Conservation (phyloP, 139 green algal genomes). For the Pseudopediastrum boryanum region DNA sequence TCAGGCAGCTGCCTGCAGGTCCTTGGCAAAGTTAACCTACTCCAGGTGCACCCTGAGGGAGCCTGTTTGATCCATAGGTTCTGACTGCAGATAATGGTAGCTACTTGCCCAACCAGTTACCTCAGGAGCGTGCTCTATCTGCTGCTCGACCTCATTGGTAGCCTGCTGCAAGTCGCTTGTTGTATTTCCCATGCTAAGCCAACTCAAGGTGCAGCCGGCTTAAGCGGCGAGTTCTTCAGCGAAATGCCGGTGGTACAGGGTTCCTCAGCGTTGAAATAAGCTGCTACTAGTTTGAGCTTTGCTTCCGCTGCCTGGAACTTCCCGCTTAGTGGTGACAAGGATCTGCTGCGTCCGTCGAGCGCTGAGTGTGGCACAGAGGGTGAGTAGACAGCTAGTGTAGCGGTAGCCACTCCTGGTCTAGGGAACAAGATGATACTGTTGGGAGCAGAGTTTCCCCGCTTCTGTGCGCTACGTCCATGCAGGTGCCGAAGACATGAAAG, state of each 20-base stretch:
- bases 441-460: too few relatives aligned
- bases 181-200: constrained; percentile 26
- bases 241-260: background rate
- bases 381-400: too few relatives aligned
- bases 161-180: constrained; percentile 23
- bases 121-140: constrained; percentile 4
- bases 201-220: background rate
- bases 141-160: constrained; percentile 24
- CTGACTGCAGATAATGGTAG: background rate
- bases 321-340: background rate
- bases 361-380: too few relatives aligned
- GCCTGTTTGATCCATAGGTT: background rate
- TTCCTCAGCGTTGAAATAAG: background rate
- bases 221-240: background rate
- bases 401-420: too few relatives aligned
- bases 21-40: background rate
- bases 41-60: background rate
- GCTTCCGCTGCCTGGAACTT: background rate
- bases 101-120: too few relatives aligned
- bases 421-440: too few relatives aligned
- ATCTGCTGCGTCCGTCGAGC: too few relatives aligned
- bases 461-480: too few relatives aligned
- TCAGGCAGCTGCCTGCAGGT: background rate
- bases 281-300: background rate
- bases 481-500: too few relatives aligned